Percentiles rank a stretch among this genome's conserved stretches.
phyloP scores from a whole-genome alignment of 2,329 filamentous ascomycete genomes.

The Botrytis squamosa region DNA sequence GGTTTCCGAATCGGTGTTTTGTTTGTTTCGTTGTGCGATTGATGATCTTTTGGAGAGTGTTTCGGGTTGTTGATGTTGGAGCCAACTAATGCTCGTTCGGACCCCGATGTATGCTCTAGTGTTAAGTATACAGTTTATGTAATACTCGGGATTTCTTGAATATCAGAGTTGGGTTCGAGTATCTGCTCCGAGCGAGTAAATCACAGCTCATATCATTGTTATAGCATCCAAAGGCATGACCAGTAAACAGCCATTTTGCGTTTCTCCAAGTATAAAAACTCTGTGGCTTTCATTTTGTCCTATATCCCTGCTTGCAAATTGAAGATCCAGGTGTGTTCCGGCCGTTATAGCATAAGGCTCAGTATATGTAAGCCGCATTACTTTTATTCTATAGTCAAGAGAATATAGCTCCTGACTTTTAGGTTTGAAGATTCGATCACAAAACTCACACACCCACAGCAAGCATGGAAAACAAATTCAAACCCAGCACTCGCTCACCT shows the following conservation, averaged over 20 bases:
- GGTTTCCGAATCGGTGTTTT: neutral
- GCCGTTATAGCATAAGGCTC: neutral
- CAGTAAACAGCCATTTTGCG: rapidly evolving
- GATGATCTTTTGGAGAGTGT: neutral
- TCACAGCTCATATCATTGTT: neutral
- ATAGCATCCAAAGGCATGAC: neutral
- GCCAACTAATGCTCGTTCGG: neutral
- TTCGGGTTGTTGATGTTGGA: neutral
- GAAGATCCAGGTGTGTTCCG: neutral
- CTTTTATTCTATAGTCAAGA: neutral
- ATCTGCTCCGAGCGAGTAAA: neutral
- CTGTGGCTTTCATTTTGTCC: neutral
- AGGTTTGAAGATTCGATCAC: rapidly evolving
- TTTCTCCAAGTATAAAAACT: neutral
- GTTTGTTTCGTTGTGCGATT: neutral
- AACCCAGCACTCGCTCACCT: too few relatives aligned
- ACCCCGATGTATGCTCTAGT: neutral
- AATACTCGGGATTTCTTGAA: neutral
- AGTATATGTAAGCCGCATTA: neutral
- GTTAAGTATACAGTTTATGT: neutral
- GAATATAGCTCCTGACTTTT: neutral
- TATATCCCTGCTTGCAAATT: neutral
- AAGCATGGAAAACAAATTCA: neutral
- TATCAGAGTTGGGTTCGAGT: neutral
- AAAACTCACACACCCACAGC: neutral